Percentiles rank a stretch among this genome's conserved stretches.
Conservation (phyloP, 2,329 filamentous ascomycete species). For the Stylonectria norvegica region DNA sequence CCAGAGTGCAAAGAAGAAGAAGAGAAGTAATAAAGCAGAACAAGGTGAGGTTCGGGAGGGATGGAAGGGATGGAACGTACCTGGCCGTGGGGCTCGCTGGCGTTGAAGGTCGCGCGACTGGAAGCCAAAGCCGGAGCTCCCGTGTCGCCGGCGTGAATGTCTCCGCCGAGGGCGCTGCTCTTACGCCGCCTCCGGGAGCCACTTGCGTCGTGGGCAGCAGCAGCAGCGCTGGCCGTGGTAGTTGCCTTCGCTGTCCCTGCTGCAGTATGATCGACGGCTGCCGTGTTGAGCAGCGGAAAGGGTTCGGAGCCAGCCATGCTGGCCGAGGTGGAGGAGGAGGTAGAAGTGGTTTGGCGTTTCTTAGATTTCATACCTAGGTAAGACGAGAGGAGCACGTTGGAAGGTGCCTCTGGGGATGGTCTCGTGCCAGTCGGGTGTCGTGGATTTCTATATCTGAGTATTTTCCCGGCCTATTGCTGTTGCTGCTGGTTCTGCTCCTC, state of each 20-base stretch:
- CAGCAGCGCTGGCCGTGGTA: constrained; percentile 44
- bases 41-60: neutral
- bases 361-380: too few species aligned
- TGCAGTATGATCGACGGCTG: too few species aligned
- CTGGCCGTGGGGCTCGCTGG: constrained; percentile 17
- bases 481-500: too few species aligned
- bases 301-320: constrained; percentile 49
- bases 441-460: too few species aligned
- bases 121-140: constrained; percentile 54
- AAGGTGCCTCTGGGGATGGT: too few species aligned
- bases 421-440: too few species aligned
- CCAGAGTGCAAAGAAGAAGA: constrained; percentile 10
- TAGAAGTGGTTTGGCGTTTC: too few species aligned
- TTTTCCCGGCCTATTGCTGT: too few species aligned
- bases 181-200: constrained; percentile 49
- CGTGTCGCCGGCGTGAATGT: constrained; percentile 54
- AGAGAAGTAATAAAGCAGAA: constrained; percentile 10
- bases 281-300: constrained; percentile 52
- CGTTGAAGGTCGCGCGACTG: constrained; percentile 45
- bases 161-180: constrained; percentile 52
- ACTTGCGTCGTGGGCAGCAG: constrained; percentile 29
- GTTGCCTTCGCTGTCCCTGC: too few species aligned
- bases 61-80: constrained; percentile 8
- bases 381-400: too few species aligned
- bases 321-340: too few species aligned